Percentiles rank a stretch among this genome's conserved stretches.
Evolutionary conservation across 2,329 filamentous ascomycete genomes (phyloP).

Genomic region (Diplodia scrobiculata): DNA sequence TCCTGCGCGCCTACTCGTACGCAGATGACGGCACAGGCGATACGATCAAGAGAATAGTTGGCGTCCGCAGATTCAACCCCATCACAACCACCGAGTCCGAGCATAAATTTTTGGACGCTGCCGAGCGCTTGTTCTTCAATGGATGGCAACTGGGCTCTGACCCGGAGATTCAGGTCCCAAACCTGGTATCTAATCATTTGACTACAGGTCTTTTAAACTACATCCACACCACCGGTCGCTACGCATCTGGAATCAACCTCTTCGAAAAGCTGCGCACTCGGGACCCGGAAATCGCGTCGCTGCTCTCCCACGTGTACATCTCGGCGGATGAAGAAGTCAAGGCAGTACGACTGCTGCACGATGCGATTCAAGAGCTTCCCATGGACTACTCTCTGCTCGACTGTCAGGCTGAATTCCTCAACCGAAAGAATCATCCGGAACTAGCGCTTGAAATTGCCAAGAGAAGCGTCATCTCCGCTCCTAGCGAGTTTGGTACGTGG

Average conservation of each 20-base stretch:
- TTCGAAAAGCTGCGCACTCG: conserved; percentile 92
- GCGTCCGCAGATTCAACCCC: conserved; percentile 95
- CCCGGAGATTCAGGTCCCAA: conserved; percentile 94
- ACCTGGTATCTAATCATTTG: conserved; percentile 92
- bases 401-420: conserved; percentile 87
- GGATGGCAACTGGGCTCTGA: conserved; percentile 96
- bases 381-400: conserved; percentile 99
- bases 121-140: conserved; percentile 92
- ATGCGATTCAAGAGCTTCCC: conserved; percentile 83
- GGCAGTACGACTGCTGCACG: conserved; percentile 82
- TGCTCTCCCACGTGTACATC: conserved; percentile 86
- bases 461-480: conserved; percentile 88
- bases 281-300: conserved; percentile 90
- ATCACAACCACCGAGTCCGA: conserved; percentile 98
- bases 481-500: conserved; percentile 97
- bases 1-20: conserved; percentile 92
- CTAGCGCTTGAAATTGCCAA: conserved; percentile 93
- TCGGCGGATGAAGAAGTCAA: conserved; percentile 98
- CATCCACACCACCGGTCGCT: conserved; percentile 91
- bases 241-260: conserved; percentile 92
- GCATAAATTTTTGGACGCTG: conserved; percentile 91
- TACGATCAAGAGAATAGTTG: conserved; percentile 93
- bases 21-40: conserved; percentile 94
- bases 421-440: conserved; percentile 81
- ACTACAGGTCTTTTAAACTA: conserved; percentile 93